Evolutionary conservation across 2,329 filamentous ascomycete genomes (phyloP), one percentile per base, ranked within the genome.

Genomic region (Sporothrix pseudoabietina): DNA sequence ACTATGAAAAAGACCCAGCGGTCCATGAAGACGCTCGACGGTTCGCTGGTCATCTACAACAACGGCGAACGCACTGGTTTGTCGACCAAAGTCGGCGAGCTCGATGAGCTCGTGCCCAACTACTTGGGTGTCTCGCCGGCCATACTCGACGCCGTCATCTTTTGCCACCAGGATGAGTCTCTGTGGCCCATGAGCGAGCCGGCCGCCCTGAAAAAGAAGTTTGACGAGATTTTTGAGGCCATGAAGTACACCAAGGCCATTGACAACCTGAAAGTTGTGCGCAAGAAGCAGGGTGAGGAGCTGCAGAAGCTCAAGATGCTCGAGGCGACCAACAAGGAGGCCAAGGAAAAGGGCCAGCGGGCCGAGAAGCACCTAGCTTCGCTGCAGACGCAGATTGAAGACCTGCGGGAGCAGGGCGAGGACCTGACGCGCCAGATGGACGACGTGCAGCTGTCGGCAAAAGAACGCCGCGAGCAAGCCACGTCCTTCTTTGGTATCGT

Each of bases 91-190:
- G 90, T 93, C 22, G 90, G 90, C 10, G 93, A 98, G 77, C 86
- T 98, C 47, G 92, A 98, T 80, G 87, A 90, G 76, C 88, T 95
- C 77, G 91, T 99, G 80, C 94, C 95, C 0, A 89, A 92, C 77
- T 92, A 93, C 76, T 87, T 99, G 0, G 96, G 96, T 52, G 96
- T 98, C 3, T 96, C 94, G 1, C 90, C 91, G 72, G 94, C 96
- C 14, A 91, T 99, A 72, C 87, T 99, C 35, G 94, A 98, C 77
- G 92, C 92, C 74, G 96, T 99, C 80, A 98, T 99, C 77, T 99
- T 99, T 83, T 99, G 96, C 80, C 96, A 99, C 79, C 96, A 99
- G 80, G 96, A 99, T 80, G 96, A 99, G 77, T 98, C 95, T 35
- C 83, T 98, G 39, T 99, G 96, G 96, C 96, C 96, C 0, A 90